These are phyloP conservation scores for Cercospora brassicicola DNA, from an alignment of 2,329 filamentous ascomycete species.

Conservation along the genomic window DNA sequence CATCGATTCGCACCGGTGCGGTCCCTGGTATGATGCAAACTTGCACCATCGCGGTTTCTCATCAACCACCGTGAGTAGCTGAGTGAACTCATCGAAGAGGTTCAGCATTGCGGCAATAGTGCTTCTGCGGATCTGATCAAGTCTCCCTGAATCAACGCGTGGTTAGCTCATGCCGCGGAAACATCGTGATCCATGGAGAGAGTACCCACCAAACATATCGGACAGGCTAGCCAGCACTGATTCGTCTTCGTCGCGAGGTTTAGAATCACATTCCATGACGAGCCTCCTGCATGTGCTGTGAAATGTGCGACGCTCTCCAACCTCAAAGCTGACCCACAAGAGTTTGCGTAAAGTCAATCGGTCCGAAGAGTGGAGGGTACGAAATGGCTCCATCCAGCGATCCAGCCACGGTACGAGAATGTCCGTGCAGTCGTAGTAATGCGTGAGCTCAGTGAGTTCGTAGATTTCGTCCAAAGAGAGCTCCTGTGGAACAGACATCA, in stretches of 20 bases:
- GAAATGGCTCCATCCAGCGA: slow-evolving; percentile 5
- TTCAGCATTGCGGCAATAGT: slow-evolving; percentile 16
- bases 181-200: neutral
- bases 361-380: slow-evolving; percentile 1
- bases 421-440: slow-evolving; percentile 22
- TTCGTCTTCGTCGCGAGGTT: neutral
- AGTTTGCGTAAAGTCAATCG: slow-evolving; percentile 16
- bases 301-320: neutral
- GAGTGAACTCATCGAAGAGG: slow-evolving; percentile 12
- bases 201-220: neutral
- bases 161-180: neutral
- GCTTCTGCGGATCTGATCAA: neutral
- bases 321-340: slow-evolving; percentile 16
- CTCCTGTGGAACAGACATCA: neutral
- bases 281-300: neutral
- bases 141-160: neutral
- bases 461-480: slow-evolving; percentile 46
- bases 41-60: slow-evolving; percentile 37
- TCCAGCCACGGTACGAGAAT: slow-evolving; percentile 19
- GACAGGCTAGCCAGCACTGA: neutral
- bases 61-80: slow-evolving; percentile 14
- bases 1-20: slow-evolving; percentile 43
- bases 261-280: neutral
- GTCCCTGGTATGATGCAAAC: slow-evolving; percentile 41
- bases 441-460: slow-evolving; percentile 29